Evolutionary conservation across 306 rosid genomes (phyloP).

Genomic region (Acmispon strigosus): DNA sequence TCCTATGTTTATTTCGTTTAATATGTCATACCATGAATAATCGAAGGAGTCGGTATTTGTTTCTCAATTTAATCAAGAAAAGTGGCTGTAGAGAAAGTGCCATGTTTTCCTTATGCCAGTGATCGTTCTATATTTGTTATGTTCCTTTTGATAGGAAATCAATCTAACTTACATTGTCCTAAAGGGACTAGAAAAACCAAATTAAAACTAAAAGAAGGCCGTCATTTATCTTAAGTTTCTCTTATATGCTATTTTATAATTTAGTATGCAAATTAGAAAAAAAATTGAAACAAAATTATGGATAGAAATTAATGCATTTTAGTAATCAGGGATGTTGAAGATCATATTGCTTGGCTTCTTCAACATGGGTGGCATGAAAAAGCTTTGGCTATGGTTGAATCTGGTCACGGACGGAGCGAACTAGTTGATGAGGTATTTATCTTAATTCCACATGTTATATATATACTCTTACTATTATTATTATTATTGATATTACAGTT

Average conservation of each 20-base stretch:
- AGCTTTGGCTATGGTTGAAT: conserved; percentile 93
- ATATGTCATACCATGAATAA: background rate
- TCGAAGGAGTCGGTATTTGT: background rate
- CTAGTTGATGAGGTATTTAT: conserved; percentile 66
- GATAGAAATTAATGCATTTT: background rate
- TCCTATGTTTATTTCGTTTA: background rate
- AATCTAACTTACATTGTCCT: background rate
- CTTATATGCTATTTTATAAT: background rate
- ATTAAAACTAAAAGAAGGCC: background rate
- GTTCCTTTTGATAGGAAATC: conserved; percentile 1
- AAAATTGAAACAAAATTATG: background rate
- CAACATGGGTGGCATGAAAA: conserved; percentile 89
- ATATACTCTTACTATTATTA: background rate
- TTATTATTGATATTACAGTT: background rate
- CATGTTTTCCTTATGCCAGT: background rate
- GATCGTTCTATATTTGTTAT: background rate
- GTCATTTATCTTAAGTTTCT: background rate
- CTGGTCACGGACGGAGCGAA: conserved; percentile 77
- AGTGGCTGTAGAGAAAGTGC: background rate
- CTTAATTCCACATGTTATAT: background rate
- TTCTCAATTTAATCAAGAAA: background rate
- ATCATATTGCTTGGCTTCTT: conserved; percentile 95
- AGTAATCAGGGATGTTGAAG: conserved; percentile 79
- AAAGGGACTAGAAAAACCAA: background rate
- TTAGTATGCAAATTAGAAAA: background rate